phyloP scores from a whole-genome alignment of 371 early-diverging fungal species.

The Nosema muscidifuracis region DNA sequence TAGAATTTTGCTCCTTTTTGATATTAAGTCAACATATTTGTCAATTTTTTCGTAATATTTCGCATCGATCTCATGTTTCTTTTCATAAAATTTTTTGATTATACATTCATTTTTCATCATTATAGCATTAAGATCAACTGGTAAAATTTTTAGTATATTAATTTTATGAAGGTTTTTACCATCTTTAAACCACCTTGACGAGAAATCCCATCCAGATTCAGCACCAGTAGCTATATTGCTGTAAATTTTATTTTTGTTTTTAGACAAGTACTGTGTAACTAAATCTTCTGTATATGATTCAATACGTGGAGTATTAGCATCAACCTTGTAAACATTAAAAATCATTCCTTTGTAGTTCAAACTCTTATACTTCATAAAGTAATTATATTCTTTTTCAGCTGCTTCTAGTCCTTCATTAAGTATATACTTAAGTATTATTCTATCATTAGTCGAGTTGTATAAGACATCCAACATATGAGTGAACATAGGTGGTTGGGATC shows the following conservation, averaged over 20 bases:
- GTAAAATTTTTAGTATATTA: constrained; percentile 67
- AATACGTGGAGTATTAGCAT: constrained; percentile 67
- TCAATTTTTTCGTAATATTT: no score
- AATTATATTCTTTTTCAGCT: constrained; percentile 66
- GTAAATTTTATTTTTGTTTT: constrained; percentile 56
- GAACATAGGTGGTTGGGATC: constrained; percentile 74
- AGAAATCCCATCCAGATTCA: constrained; percentile 82
- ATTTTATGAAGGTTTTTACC: constrained; percentile 57
- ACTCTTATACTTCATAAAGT: constrained; percentile 64
- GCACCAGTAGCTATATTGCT: constrained; percentile 72
- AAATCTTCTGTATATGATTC: constrained; percentile 72
- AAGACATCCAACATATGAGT: constrained; percentile 36
- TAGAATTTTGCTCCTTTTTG: constrained; percentile 37
- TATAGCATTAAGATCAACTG: constrained; percentile 75
- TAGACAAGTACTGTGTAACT: neutral
- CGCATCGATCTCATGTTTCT: constrained; percentile 8
- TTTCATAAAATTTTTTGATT: constrained; percentile 65
- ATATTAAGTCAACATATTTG: neutral
- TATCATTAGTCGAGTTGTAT: constrained; percentile 11
- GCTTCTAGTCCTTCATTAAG: constrained; percentile 43
- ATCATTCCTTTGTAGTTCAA: constrained; percentile 13
- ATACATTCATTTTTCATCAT: constrained; percentile 69
- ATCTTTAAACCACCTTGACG: constrained; percentile 67
- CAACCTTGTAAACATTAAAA: constrained; percentile 35
- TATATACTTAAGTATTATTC: constrained; percentile 22